Evolutionary conservation across 73 alveolate genomes (phyloP).

Genomic region (Paramecium pentaurelia): DNA sequence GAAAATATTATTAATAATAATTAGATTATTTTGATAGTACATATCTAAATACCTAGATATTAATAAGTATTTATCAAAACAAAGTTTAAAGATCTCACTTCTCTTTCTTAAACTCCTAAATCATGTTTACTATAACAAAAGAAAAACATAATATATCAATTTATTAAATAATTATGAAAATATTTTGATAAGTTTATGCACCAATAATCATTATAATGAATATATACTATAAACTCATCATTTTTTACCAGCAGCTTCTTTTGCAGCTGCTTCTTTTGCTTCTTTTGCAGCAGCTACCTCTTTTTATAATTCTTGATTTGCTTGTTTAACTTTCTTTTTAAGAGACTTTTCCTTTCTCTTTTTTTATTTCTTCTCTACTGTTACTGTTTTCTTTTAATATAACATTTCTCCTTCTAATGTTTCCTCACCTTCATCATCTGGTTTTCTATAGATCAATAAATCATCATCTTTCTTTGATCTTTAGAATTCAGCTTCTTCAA

Average conservation of each 20-base stretch:
- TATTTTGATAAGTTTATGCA: not conserved
- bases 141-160: not conserved
- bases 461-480: constrained; percentile 27
- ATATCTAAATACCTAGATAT: too few species aligned
- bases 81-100: too few species aligned
- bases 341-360: constrained; percentile 55
- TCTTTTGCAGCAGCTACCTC: constrained; percentile 24
- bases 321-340: constrained; percentile 26
- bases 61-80: too few species aligned
- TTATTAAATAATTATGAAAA: too few species aligned
- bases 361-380: constrained; percentile 25
- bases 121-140: too few species aligned
- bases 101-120: too few species aligned
- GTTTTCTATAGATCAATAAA: not conserved
- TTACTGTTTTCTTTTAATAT: constrained; percentile 18
- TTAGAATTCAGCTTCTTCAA: constrained; percentile 28
- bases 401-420: not conserved
- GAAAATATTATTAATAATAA: not conserved
- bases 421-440: constrained; percentile 21
- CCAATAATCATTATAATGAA: not conserved
- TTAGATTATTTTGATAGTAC: not conserved
- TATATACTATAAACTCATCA: not conserved
- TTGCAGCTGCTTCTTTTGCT: not conserved
- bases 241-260: not conserved
- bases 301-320: constrained; percentile 3